phyloP scores from a whole-genome alignment of 768 basidiomycete genomes.

The Podaxis carcinomalis region DNA sequence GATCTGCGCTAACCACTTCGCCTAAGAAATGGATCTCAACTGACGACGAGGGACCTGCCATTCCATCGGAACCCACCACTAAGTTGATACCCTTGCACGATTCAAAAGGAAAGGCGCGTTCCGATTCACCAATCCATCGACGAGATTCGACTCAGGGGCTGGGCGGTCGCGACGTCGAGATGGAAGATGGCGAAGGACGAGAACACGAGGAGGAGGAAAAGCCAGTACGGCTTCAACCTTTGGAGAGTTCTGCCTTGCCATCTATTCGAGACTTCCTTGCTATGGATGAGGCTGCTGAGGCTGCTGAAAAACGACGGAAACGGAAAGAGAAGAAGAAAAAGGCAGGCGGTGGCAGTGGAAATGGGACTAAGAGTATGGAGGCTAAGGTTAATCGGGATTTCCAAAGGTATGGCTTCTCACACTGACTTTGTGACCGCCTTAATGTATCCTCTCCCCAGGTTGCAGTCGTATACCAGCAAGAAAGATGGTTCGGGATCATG shows the following conservation, averaged over 20 bases:
- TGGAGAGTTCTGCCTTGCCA: slow-evolving; percentile 76
- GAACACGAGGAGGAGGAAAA: slow-evolving; percentile 40
- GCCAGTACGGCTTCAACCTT: slow-evolving; percentile 60
- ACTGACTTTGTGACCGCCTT: neutral
- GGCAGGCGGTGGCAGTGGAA: slow-evolving; percentile 26
- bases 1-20: neutral
- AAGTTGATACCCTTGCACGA: neutral
- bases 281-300: slow-evolving; percentile 65
- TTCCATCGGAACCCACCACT: neutral
- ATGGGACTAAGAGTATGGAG: slow-evolving; percentile 35
- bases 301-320: slow-evolving; percentile 63
- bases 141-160: slow-evolving; percentile 13
- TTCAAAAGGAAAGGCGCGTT: neutral
- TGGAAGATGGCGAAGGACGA: slow-evolving; percentile 25
- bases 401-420: slow-evolving; percentile 35
- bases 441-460: slow-evolving; percentile 17
- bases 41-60: slow-evolving; percentile 4
- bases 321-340: slow-evolving; percentile 79
- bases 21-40: slow-evolving; percentile 13
- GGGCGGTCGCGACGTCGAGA: neutral
- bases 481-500: slow-evolving; percentile 20
- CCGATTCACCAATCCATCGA: slow-evolving; percentile 7
- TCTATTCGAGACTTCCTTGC: slow-evolving; percentile 82
- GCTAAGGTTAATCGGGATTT: slow-evolving; percentile 54
- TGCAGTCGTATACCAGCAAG: slow-evolving; percentile 41